phyloP scores from a whole-genome alignment of 192 early-diverging fungal genomes.

The Phycomyces nitens region DNA sequence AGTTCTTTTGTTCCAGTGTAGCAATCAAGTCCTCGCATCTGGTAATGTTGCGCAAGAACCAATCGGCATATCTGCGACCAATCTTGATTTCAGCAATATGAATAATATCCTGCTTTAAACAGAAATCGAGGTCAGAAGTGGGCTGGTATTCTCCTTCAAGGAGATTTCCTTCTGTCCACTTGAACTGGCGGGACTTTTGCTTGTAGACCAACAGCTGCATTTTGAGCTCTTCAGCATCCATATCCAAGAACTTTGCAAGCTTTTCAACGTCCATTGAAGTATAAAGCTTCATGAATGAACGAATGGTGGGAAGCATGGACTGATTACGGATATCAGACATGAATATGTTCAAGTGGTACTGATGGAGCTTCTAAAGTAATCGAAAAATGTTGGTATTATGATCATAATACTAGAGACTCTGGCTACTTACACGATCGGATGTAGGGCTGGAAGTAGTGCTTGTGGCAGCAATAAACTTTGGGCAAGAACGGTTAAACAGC shows the following conservation, averaged over 20 bases:
- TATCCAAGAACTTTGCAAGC: slow-evolving; percentile 82
- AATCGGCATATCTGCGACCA: slow-evolving; percentile 90
- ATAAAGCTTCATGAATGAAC: slow-evolving; percentile 97
- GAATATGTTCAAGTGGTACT: slow-evolving; percentile 84
- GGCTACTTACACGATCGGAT: slow-evolving; percentile 61
- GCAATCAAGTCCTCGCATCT: slow-evolving; percentile 72
- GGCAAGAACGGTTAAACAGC: slow-evolving; percentile 86
- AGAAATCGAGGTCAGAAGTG: slow-evolving; percentile 90
- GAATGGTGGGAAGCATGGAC: slow-evolving; percentile 77
- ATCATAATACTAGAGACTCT: neutral
- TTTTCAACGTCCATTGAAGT: slow-evolving; percentile 88
- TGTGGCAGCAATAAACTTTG: slow-evolving; percentile 92
- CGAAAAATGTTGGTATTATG: neutral
- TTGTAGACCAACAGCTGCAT: slow-evolving; percentile 90
- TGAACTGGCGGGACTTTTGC: slow-evolving; percentile 89
- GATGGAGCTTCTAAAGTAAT: slow-evolving; percentile 58
- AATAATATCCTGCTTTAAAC: slow-evolving; percentile 90
- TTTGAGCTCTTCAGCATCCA: slow-evolving; percentile 76
- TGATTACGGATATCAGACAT: slow-evolving; percentile 80
- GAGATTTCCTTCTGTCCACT: slow-evolving; percentile 77
- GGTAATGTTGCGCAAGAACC: slow-evolving; percentile 93
- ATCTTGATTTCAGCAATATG: slow-evolving; percentile 92
- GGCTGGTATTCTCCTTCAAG: slow-evolving; percentile 78
- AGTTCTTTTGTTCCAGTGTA: slow-evolving; percentile 30
- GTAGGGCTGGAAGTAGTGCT: slow-evolving; percentile 44